Base-by-base conservation (phyloP, 768 basidiomycete species). In the Sporobolomyces pararoseus region DNA sequence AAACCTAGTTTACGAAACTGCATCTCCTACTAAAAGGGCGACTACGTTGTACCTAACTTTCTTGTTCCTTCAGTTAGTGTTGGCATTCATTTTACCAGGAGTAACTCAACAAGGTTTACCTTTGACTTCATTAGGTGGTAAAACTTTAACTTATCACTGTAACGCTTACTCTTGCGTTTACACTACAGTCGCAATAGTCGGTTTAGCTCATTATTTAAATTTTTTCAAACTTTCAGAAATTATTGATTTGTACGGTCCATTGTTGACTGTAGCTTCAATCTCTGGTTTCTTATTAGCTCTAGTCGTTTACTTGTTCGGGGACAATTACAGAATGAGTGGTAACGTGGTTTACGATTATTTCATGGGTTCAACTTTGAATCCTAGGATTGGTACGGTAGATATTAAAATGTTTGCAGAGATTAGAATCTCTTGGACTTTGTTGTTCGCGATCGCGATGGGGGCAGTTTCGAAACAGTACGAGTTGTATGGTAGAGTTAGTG, bases 391-490 rank as follows among this genome's bases (percentile, higher is more conserved):
- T 10, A 83, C 84, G 25, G 85, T 99, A 71, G 95, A 98, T 80
- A 82, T 99, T 77, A 99, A 99, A 81, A 97, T 98, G 94, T 99
- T 97, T 68, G 57, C 53, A 57, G 74, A 77, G 75, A 71, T 77
- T 32, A 87, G 96, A 58, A 89, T 99, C 74, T 92, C 94, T 6
- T 99, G 96, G 96, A 88, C 94, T 47, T 86, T 96, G 62, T 87
- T 96, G 23, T 97, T 97, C 83, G 88, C 92, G 81, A 83, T 97
- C 74, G 85, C 93, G 6, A 86, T 98, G 42, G 93, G 89, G 31
- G 95, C 92, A 55, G 89, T 87, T 29, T 90, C 90, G 82, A 97
- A 96, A 81, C 96, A 99, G 78, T 95, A 96, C 78, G 92, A 97
- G 76, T 82, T 85, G 31, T 86, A 88, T 72, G 96, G 96, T 31